These are phyloP conservation scores for Dothideomycetes sp. DNA, from an alignment of 2,329 filamentous ascomycete species.

Conservation along the genomic window DNA sequence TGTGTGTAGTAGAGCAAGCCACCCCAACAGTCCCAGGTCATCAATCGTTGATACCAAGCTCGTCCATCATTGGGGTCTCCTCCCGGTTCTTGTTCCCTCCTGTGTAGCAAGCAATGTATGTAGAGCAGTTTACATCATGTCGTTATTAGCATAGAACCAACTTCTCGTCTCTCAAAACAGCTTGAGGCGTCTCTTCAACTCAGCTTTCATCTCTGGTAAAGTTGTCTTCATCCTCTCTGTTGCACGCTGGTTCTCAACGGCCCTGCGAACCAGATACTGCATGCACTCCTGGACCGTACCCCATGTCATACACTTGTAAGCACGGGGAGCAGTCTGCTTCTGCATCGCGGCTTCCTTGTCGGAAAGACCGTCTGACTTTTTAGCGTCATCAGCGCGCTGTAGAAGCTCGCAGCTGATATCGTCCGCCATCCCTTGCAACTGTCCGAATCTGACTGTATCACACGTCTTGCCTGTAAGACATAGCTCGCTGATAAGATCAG, in stretches of 20 bases:
- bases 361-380: no score
- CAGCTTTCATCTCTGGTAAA: slow-evolving; percentile 4
- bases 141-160: no score
- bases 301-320: slow-evolving; percentile 20
- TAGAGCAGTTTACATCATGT: no score
- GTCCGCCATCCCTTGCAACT: slow-evolving; percentile 20
- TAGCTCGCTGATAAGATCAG: not conserved
- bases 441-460: slow-evolving; percentile 15
- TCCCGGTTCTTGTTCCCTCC: no score
- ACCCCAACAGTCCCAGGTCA: no score
- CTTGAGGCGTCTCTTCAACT: slow-evolving; percentile 3
- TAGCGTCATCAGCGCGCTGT: slow-evolving; percentile 11
- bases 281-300: slow-evolving; percentile 19
- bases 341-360: no score
- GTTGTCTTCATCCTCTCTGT: slow-evolving; percentile 3
- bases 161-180: no score
- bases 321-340: slow-evolving; percentile 12
- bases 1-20: no score
- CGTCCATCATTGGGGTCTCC: no score
- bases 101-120: no score
- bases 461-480: slow-evolving; percentile 1
- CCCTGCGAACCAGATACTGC: slow-evolving; percentile 17
- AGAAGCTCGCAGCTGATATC: slow-evolving; percentile 15
- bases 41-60: no score
- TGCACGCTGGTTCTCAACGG: slow-evolving; percentile 17